Evolutionary conservation across 2,329 filamentous ascomycete species (phyloP), one percentile per base, ranked within the genome.

Genomic region (Pseudocercospora vitis): DNA sequence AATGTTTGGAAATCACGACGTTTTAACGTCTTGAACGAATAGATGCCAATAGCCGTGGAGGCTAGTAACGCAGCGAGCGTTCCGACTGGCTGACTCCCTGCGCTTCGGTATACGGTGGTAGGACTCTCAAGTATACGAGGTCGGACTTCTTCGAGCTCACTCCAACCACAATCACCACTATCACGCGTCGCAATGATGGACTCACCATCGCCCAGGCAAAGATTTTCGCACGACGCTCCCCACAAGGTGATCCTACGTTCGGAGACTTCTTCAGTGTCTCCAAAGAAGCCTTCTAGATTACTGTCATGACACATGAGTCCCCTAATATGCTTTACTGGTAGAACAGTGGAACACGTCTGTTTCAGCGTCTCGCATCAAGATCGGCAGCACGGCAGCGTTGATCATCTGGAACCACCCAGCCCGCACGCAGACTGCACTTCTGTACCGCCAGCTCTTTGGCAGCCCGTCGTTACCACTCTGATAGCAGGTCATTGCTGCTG

Each of bases 361-460:
- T 40, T 40, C 35, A 40, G 35, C 16, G 18, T 19, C 35, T 40
- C 35, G 35, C 35, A 40, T 23, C 18, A 21, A 14, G 23, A 40
- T 40, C 35, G 35, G 35, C 35, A 42, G 37, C 37, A 42, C 37
- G 37, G 37, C 37, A 42, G 37, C 37, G 37, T 40, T 40, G 37
- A 23, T 40, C 7, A 40, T 19, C 19, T 19, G 37, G n/a, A 19
- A 16, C 18, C 37, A 40, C 23, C n/a, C n/a, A n/a, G n/a, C n/a
- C n/a, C n/a, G n/a, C n/a, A n/a, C n/a, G n/a, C n/a, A 40, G 21
- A 39, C 35, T 19, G 35, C 21, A 39, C 35, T 19, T 39, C 35
- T 39, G 35, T 18, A 24, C 23, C 37, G 37, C 19, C 37, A 42
- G 9, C n/a, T 18, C 35, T 40, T 8, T 40, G 35, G 35, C 35